A percentile compares a stretch with the other conserved stretches of the same genome.
These are phyloP conservation scores for Cucumis melo DNA, from an alignment of 306 rosid genomes.

Conservation along the genomic window DNA sequence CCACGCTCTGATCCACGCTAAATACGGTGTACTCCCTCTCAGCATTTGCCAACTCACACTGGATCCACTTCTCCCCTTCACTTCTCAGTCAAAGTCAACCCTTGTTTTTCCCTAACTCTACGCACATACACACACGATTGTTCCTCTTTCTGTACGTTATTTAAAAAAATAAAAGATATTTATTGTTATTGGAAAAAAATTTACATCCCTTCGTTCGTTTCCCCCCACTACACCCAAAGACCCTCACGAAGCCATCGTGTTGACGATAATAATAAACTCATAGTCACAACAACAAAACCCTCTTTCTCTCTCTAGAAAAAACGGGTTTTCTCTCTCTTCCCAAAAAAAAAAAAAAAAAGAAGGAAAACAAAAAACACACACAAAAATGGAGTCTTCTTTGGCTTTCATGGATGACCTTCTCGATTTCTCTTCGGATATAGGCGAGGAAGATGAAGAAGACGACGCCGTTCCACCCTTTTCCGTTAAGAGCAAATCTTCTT, in stretches of 20 bases:
- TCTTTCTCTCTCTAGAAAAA: constrained; percentile 3
- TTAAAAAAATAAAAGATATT: not conserved
- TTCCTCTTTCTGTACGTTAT: not conserved
- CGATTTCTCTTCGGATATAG: constrained; percentile 57
- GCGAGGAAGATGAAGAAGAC: constrained; percentile 37
- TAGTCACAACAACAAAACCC: not conserved
- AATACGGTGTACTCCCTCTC: not conserved
- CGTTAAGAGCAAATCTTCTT: not conserved
- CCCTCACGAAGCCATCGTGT: constrained; percentile 11
- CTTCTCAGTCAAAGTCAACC: not conserved
- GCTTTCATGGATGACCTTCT: constrained; percentile 51
- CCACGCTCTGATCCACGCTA: not conserved
- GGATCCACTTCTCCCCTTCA: not conserved
- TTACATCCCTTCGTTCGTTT: constrained; percentile 23
- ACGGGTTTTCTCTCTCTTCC: constrained; percentile 9
- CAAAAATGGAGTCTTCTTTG: constrained; percentile 41
- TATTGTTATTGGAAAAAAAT: not conserved
- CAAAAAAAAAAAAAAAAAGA: not conserved
- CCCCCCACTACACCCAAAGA: constrained; percentile 11
- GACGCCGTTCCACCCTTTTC: not conserved
- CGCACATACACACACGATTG: not conserved
- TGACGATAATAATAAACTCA: constrained; percentile 10
- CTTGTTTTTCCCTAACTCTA: not conserved
- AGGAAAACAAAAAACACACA: not conserved
- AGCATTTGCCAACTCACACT: not conserved